Conservation (phyloP, 208 protist genomes). For the Wallacemonas collosoma region DNA sequence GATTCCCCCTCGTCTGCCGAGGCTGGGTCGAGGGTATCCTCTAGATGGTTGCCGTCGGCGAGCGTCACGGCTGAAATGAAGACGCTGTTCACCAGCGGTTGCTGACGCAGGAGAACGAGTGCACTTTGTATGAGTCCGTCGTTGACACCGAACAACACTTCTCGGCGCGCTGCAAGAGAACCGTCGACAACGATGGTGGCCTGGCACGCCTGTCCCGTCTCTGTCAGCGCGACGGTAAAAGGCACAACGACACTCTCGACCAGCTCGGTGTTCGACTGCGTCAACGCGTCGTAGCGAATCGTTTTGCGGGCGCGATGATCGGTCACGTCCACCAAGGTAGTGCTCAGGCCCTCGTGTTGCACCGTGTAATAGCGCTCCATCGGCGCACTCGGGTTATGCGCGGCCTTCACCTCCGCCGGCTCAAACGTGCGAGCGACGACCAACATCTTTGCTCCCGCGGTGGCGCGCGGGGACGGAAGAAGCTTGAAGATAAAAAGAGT, state of each 20-base stretch:
- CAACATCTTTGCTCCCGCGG: slow-evolving; percentile 7
- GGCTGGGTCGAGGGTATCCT: slow-evolving; percentile 29
- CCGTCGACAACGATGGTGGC: slow-evolving; percentile 68
- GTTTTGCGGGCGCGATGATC: slow-evolving; percentile 66
- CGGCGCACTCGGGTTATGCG: background rate
- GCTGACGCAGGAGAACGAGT: slow-evolving; percentile 17
- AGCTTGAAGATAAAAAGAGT: slow-evolving; percentile 4
- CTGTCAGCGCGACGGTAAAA: slow-evolving; percentile 41
- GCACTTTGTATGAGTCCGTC: slow-evolving; percentile 46
- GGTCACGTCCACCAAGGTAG: slow-evolving; percentile 63
- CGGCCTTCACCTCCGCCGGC: slow-evolving; percentile 4
- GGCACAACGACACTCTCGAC: slow-evolving; percentile 42
- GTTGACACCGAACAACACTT: slow-evolving; percentile 37
- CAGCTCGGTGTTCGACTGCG: slow-evolving; percentile 22
- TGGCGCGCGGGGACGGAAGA: background rate
- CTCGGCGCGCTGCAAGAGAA: slow-evolving; percentile 23
- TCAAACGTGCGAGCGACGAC: slow-evolving; percentile 3
- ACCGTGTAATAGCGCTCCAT: slow-evolving; percentile 67
- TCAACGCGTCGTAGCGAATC: slow-evolving; percentile 51
- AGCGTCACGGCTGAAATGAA: slow-evolving; percentile 55
- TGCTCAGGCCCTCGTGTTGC: slow-evolving; percentile 25
- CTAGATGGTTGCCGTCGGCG: slow-evolving; percentile 56
- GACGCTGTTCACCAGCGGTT: slow-evolving; percentile 32
- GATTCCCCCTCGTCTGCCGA: background rate
- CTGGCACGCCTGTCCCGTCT: slow-evolving; percentile 39